Evolutionary conservation across 2,329 filamentous ascomycete genomes (phyloP).

Genomic region (Botryotinia calthae): DNA sequence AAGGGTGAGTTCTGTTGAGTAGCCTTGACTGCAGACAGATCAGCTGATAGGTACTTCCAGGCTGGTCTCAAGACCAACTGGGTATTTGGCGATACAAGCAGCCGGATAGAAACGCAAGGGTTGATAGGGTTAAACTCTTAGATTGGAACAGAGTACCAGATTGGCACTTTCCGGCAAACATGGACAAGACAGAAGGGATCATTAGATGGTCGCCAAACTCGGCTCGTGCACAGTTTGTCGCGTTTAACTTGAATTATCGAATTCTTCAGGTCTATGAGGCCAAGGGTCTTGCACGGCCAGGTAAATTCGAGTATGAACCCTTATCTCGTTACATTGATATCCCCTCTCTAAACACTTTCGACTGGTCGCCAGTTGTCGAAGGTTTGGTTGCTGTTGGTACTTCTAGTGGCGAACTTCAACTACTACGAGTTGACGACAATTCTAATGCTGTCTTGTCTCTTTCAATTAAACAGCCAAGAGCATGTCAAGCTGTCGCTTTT

Average conservation of each 20-base stretch:
- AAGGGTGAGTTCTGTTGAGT: not conserved
- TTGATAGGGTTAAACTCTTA: not conserved
- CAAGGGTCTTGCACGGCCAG: slow-evolving; percentile 51
- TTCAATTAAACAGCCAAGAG: slow-evolving; percentile 70
- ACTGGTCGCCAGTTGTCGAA: slow-evolving; percentile 62
- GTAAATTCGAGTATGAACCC: slow-evolving; percentile 56
- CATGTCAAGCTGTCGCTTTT: slow-evolving; percentile 79
- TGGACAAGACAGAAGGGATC: slow-evolving; percentile 46
- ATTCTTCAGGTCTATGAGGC: slow-evolving; percentile 63
- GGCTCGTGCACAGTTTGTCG: slow-evolving; percentile 58
- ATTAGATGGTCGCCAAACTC: slow-evolving; percentile 65
- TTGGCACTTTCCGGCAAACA: not conserved
- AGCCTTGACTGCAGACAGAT: not conserved
- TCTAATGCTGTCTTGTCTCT: slow-evolving; percentile 65
- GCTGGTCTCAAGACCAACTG: not conserved
- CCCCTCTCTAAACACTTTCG: slow-evolving; percentile 62
- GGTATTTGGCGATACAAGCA: not conserved
- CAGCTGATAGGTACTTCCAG: slow-evolving; percentile 9
- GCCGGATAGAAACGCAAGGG: not conserved
- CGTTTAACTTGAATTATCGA: slow-evolving; percentile 62
- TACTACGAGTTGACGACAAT: slow-evolving; percentile 70
- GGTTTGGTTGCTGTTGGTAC: slow-evolving; percentile 74
- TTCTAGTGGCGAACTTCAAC: slow-evolving; percentile 69
- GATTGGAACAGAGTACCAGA: not conserved
- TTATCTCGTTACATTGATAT: slow-evolving; percentile 61